These are phyloP conservation scores for Vigna unguiculata DNA, from an alignment of 306 rosid species.

Conservation along the genomic window DNA sequence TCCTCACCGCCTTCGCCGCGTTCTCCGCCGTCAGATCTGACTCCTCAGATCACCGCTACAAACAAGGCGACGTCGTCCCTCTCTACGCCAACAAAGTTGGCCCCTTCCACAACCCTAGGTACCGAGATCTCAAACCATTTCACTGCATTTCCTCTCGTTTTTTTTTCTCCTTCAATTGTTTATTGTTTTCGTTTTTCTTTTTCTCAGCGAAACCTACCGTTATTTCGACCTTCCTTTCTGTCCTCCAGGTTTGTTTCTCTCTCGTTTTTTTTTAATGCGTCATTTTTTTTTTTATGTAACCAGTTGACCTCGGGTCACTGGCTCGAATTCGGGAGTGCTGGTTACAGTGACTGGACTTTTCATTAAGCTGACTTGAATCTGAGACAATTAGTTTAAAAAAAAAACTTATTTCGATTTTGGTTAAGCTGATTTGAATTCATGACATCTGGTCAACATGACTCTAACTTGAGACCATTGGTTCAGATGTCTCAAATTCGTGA, in stretches of 20 bases:
- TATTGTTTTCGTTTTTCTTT: not conserved
- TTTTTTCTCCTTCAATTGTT: too few relatives aligned
- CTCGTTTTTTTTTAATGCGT: too few relatives aligned
- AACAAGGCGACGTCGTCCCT: constrained; percentile 57
- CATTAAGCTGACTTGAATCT: not conserved
- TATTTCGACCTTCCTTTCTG: constrained; percentile 89
- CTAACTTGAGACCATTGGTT: not conserved
- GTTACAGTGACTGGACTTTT: too few relatives aligned
- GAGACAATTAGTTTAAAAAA: not conserved
- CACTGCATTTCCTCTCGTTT: not conserved
- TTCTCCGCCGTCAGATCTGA: constrained; percentile 57
- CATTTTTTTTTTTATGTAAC: too few relatives aligned
- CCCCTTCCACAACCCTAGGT: constrained; percentile 70
- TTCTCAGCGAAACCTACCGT: constrained; percentile 60
- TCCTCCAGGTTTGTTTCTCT: constrained; percentile 56
- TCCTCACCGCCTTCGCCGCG: constrained; percentile 26
- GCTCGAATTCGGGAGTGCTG: too few relatives aligned
- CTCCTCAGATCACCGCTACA: constrained; percentile 60
- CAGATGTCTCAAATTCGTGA: too few relatives aligned
- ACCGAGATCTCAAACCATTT: not conserved
- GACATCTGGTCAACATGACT: not conserved
- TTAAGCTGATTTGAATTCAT: not conserved
- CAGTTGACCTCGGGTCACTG: too few relatives aligned
- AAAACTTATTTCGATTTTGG: not conserved
- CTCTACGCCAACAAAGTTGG: constrained; percentile 67